A percentile compares a stretch with the other conserved stretches of the same genome.
phyloP scores from a whole-genome alignment of 306 rosid species.

The Dryas alaskensis region DNA sequence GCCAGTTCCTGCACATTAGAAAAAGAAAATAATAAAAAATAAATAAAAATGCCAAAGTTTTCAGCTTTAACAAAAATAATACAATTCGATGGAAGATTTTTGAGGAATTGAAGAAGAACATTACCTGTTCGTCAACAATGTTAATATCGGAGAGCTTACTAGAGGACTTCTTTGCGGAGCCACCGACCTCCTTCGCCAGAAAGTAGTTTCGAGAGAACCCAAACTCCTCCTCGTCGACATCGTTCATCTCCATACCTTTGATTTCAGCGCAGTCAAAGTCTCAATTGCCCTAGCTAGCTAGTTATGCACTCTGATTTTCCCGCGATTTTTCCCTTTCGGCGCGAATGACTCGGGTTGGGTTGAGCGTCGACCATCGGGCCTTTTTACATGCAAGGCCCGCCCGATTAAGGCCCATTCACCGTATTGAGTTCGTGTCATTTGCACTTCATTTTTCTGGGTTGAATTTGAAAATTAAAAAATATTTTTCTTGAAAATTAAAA shows the following conservation, averaged over 20 bases:
- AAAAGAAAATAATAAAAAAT: not conserved
- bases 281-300: constrained; percentile 9
- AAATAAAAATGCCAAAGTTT: not conserved
- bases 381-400: not conserved
- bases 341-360: not conserved
- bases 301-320: constrained; percentile 21
- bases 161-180: constrained; percentile 63
- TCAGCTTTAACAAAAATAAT: not conserved
- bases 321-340: constrained; percentile 11
- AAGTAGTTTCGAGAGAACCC: constrained; percentile 85
- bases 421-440: not conserved
- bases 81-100: not conserved
- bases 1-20: constrained; percentile 58
- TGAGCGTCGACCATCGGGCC: not conserved
- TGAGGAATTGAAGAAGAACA: not conserved
- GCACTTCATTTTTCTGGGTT: too few species aligned
- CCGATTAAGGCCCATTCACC: not conserved
- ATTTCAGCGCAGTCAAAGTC: not conserved
- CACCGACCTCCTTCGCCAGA: constrained; percentile 69
- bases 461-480: not conserved
- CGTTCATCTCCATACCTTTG: constrained; percentile 41
- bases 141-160: constrained; percentile 65
- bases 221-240: constrained; percentile 55
- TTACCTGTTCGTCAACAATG: constrained; percentile 77
- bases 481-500: too few species aligned